These are phyloP conservation scores for Lophium mytilinum DNA, from an alignment of 495 filamentous ascomycete species.

Conservation along the genomic window DNA sequence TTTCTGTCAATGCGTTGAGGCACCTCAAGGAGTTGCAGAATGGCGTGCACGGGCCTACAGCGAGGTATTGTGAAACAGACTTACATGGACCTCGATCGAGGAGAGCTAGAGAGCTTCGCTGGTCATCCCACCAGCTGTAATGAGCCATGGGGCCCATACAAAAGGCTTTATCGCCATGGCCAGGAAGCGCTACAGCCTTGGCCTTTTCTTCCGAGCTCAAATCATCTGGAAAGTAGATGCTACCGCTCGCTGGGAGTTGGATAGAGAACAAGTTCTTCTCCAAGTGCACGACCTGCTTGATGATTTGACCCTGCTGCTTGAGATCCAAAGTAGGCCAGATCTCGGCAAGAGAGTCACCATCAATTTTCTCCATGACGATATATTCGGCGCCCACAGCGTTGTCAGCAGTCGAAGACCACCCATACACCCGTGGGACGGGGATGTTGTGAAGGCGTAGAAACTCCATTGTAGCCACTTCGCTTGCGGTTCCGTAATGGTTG, in stretches of 20 bases:
- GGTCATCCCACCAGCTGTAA: constrained; percentile 9
- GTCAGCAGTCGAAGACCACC: constrained; percentile 9
- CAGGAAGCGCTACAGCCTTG: too few species aligned
- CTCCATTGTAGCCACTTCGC: constrained; percentile 41
- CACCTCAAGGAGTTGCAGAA: too few species aligned
- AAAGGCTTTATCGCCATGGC: not conserved
- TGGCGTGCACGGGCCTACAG: too few species aligned
- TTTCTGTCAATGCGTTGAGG: too few species aligned
- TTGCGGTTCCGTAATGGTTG: constrained; percentile 35
- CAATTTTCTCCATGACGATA: constrained; percentile 20
- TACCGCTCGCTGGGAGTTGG: constrained; percentile 34
- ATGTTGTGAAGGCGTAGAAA: constrained; percentile 33
- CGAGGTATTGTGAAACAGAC: not conserved
- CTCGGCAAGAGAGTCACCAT: constrained; percentile 9
- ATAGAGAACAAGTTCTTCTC: constrained; percentile 34
- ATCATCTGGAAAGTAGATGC: constrained; percentile 36
- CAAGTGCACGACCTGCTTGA: constrained; percentile 35
- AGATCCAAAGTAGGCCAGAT: constrained; percentile 32
- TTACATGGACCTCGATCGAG: constrained; percentile 13
- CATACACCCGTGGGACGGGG: constrained; percentile 23
- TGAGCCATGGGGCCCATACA: constrained; percentile 12
- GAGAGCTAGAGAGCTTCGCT: constrained; percentile 10
- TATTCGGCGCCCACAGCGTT: constrained; percentile 18
- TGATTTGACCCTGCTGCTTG: constrained; percentile 31
- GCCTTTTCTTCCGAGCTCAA: not conserved